Evolutionary conservation across 202 grass and related monocot genomes (phyloP), one percentile per base, ranked within the genome.

Genomic region (Bolboschoenoplectus hybrid): DNA sequence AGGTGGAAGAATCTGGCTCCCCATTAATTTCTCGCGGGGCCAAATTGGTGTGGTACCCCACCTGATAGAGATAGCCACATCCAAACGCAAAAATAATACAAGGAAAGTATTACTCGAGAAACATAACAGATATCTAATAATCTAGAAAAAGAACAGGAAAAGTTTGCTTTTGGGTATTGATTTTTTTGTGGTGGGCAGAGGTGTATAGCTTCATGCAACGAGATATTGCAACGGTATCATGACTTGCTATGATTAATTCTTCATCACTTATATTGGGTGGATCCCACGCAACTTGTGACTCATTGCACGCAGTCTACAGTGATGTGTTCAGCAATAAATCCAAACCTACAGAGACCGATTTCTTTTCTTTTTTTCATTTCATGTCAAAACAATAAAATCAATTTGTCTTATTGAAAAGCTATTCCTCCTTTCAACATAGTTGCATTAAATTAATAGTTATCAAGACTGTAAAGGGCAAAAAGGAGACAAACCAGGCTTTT

Each of bases 1-100:
- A 56, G 81, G 64, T 71, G 82, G 82, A 84, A 84, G 82, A 84
- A 84, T 84, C 43, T 84, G 82, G 16, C 47, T 69, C 44, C 44
- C 65, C 65, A 71, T 84, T 72, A 67, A 66, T 77, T 62, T 79
- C 13, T 68, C 9, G 16, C 16, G 20, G 55, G 10, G n/a, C 41
- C 67, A 58, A 26, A 26, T 85, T 50, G 19, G 5, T 66, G 84
- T 79, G 58, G n/a, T 66, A 53, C 63, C 73, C 73, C 84, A 63
- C 56, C 17, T 52, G 84, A 63, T 60, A 66, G 66, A 43, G 84
- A 86, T 86, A 34, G 26, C 55, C 71, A 78, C 71, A 45, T 51
- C 7, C 47, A 34, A 83, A 69, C 20, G 53, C 36, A 49, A 57
- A 84, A 67, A 55, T 84, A 68, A 68, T 84, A 65, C 12, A 55